These are phyloP conservation scores for Eucalyptus polyanthemos DNA, from an alignment of 345 rosid species.

Conservation along the genomic window DNA sequence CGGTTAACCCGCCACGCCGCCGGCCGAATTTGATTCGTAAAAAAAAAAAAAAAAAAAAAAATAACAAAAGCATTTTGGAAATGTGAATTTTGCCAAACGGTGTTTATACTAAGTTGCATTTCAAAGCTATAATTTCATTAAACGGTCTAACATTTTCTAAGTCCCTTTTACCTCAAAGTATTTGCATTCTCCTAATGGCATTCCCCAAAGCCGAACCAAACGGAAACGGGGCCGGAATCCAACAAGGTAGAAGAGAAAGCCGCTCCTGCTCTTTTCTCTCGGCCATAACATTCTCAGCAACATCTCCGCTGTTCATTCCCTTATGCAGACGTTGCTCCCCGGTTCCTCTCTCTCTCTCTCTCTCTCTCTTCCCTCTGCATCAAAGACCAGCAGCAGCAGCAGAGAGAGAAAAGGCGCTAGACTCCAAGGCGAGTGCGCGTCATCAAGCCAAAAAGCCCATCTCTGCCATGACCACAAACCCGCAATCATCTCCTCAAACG, in stretches of 20 bases:
- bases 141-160: too few species aligned
- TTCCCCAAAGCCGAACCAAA: too few species aligned
- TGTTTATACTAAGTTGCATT: too few species aligned
- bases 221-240: too few species aligned
- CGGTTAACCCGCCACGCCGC: too few species aligned
- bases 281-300: neutral
- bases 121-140: too few species aligned
- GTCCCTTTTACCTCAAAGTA: too few species aligned
- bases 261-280: neutral
- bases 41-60: too few species aligned
- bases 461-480: neutral
- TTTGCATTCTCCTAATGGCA: too few species aligned
- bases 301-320: neutral
- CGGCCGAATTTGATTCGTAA: too few species aligned
- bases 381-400: neutral
- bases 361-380: neutral
- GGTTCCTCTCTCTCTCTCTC: neutral
- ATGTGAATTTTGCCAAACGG: too few species aligned
- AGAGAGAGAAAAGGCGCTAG: neutral
- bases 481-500: neutral
- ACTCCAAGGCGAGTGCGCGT: neutral
- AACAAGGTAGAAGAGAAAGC: neutral
- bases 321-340: neutral
- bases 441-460: neutral
- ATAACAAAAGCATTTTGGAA: too few species aligned